A percentile compares a stretch with the other conserved stretches of the same genome.
Evolutionary conservation across 2,329 filamentous ascomycete genomes (phyloP).

Genomic region (Scedosporium apiospermum): DNA sequence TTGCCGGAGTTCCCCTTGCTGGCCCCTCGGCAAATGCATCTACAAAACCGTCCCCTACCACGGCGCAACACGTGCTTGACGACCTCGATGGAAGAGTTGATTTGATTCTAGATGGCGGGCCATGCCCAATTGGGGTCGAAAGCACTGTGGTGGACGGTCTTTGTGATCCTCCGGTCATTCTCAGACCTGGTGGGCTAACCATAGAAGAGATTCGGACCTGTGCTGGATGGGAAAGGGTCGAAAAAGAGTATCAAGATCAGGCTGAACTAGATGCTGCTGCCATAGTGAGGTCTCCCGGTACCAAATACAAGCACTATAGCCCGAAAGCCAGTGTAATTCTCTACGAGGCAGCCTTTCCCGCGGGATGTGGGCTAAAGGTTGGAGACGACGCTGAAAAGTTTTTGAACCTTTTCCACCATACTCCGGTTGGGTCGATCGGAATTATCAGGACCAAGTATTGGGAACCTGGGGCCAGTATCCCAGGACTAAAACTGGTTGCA

Average conservation of each 20-base stretch:
- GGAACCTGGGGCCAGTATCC: no score
- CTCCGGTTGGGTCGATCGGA: no score
- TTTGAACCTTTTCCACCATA: no score
- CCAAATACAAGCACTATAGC: conserved; percentile 99
- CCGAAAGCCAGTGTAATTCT: conserved; percentile 79
- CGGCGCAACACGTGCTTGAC: conserved; percentile 78
- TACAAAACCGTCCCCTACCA: conserved; percentile 85
- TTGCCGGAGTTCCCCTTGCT: conserved; percentile 70
- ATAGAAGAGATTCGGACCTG: conserved; percentile 68
- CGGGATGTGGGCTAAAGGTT: conserved; percentile 10
- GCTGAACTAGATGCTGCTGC: conserved; percentile 50
- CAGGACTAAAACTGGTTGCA: no score
- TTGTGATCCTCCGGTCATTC: conserved; percentile 66
- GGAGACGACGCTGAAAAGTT: no score
- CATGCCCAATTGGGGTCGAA: conserved; percentile 83
- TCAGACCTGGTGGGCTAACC: conserved; percentile 80
- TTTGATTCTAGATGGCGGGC: conserved; percentile 80
- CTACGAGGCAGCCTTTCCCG: conserved; percentile 51
- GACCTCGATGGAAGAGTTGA: conserved; percentile 77
- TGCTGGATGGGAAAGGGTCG: conserved; percentile 71
- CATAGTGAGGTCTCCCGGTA: conserved; percentile 77
- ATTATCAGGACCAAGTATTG: no score
- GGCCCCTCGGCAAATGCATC: conserved; percentile 92
- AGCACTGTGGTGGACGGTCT: conserved; percentile 94
- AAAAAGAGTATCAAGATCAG: conserved; percentile 69